Percentiles rank a stretch among this genome's conserved stretches.
Conservation (phyloP, 495 filamentous ascomycete genomes). For the Parathielavia appendiculata region DNA sequence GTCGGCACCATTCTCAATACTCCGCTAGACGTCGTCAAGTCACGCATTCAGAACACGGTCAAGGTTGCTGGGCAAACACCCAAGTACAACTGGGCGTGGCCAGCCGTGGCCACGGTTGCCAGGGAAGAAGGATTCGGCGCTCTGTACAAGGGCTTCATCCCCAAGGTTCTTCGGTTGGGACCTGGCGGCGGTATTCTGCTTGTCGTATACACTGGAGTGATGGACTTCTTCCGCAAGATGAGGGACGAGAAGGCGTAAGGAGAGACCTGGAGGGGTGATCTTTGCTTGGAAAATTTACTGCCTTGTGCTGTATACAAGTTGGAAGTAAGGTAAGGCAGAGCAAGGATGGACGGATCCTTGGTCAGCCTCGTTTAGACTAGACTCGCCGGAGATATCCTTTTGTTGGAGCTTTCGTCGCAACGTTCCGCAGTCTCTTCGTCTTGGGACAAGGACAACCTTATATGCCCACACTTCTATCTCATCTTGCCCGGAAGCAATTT, state of each 20-base stretch:
- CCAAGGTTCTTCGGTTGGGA: constrained; percentile 63
- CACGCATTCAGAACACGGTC: constrained; percentile 87
- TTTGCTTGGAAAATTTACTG: background rate
- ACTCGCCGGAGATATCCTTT: background rate
- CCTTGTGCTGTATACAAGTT: background rate
- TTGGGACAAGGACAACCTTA: no score
- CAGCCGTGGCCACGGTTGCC: constrained; percentile 74
- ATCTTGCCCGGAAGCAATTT: no score
- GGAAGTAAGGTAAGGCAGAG: background rate
- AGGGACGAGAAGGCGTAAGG: constrained; percentile 17
- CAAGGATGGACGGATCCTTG: background rate
- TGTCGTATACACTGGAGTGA: constrained; percentile 87
- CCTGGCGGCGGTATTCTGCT: constrained; percentile 66
- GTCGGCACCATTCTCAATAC: constrained; percentile 93
- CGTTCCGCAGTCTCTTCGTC: no score
- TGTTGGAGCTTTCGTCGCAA: background rate
- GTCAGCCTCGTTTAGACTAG: background rate
- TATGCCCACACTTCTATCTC: no score
- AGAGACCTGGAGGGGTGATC: background rate
- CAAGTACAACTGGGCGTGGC: constrained; percentile 99
- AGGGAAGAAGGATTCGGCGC: constrained; percentile 90
- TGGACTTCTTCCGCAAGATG: constrained; percentile 73
- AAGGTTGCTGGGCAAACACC: constrained; percentile 70
- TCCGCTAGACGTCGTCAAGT: constrained; percentile 94
- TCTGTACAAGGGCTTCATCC: constrained; percentile 95